phyloP scores from a whole-genome alignment of 2,329 filamentous ascomycete genomes.

The Penicillium hordei region DNA sequence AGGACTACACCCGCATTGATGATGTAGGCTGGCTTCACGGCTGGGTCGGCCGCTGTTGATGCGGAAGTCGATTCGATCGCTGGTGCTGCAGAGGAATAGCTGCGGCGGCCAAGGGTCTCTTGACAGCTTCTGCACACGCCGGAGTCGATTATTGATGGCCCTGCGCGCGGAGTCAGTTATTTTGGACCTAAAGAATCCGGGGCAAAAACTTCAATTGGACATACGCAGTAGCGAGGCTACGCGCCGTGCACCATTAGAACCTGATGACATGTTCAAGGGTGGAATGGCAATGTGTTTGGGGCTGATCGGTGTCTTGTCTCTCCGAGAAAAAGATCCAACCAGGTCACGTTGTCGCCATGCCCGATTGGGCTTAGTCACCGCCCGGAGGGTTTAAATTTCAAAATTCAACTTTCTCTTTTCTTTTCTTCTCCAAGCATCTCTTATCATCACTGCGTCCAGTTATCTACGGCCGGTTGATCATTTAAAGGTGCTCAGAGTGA shows the following conservation, averaged over 20 bases:
- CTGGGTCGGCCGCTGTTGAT: conserved; percentile 31
- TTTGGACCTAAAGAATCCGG: background rate
- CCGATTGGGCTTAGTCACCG: conserved; percentile 22
- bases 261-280: conserved; percentile 39
- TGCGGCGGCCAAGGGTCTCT: conserved; percentile 41
- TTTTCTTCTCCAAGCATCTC: conserved; percentile 67
- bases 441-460: conserved; percentile 86
- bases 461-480: conserved; percentile 81
- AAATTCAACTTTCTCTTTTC: conserved; percentile 30
- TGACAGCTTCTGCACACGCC: conserved; percentile 47
- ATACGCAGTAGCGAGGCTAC: conserved; percentile 42
- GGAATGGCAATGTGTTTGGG: conserved; percentile 11
- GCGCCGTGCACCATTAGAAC: conserved; percentile 44
- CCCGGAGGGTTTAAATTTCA: conserved; percentile 30
- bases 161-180: conserved; percentile 25
- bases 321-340: conserved; percentile 40
- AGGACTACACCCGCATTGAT: conserved; percentile 73
- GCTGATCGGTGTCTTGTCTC: conserved; percentile 19
- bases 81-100: conserved; percentile 41
- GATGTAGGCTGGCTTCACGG: conserved; percentile 43
- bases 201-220: conserved; percentile 15
- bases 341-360: conserved; percentile 38
- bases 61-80: conserved; percentile 39
- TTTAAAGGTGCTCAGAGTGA: conserved; percentile 85
- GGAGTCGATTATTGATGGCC: conserved; percentile 41